Base-by-base conservation (phyloP, 306 rosid species). In the Medicago ruthenica region DNA sequence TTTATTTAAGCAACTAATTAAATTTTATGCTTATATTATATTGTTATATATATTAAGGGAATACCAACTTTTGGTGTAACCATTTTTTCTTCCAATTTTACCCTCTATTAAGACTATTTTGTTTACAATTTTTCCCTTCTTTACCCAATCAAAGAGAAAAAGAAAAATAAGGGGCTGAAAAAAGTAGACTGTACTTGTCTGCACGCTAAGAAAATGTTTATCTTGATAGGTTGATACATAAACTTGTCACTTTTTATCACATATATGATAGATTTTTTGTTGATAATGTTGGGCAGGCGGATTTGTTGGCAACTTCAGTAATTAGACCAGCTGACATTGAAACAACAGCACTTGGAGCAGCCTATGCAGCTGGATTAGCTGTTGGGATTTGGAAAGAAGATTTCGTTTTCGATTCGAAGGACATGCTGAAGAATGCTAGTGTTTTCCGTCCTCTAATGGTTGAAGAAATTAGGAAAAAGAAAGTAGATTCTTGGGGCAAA, bases 341-440 rank as follows among this genome's bases (percentile, higher is more conserved):
- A 86, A 95, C 97, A 15, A 95, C 99, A 17, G 97, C 99, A 9
- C 93, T 87, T 3, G 99, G 99, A 59, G 99, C 97, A 61, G 99
- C 97, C 11, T 95, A 85, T 82, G 99, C 99, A 67, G 99, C 99
- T 36, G 99, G 99, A 39, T 80, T 95, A 81, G 99, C 92, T 0
- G 83, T 68, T 21, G 98, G 99, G 60, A 40, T 95, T 71, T 90
- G 99, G 97, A 89, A 63, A 0, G 92, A 92, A 82, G 85, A 85
- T 13, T 83, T 76, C 50, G 41, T 92, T 48, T 90, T 95, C 36
- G 85, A 50, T 66, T 18, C 87, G 0, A 81, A 58, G 47, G 89
- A 78, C 7, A 89, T 82, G 80, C 27, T 72, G n/a, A 84, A 84
- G 81, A 51, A 15, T 68, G 77, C 87, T 14, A 77, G 70, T 24